Evolutionary conservation across 148 eudicot species (phyloP).

Genomic region (Rhododendron henanense): DNA sequence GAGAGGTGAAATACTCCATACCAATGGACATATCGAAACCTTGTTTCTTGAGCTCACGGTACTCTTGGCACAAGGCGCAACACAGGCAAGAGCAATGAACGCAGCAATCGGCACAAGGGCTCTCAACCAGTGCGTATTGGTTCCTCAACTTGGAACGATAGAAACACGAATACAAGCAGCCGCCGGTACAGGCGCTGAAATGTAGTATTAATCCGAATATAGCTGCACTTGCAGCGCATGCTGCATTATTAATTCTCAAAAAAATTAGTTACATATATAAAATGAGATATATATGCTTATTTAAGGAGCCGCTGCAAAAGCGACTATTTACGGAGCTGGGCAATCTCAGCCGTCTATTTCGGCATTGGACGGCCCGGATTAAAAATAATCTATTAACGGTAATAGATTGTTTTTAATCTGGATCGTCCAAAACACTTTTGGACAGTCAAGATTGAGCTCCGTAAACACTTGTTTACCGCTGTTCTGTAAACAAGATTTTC

Average conservation of each 20-base stretch:
- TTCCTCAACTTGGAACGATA: conserved; percentile 35
- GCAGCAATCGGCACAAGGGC: conserved; percentile 34
- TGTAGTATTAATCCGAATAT: not conserved
- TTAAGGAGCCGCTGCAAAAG: no score
- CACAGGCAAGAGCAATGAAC: conserved; percentile 37
- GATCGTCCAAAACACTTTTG: no score
- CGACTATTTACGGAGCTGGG: no score
- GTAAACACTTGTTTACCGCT: no score
- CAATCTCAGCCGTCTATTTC: no score
- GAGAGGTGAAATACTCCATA: not conserved
- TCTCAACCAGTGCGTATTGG: conserved; percentile 27
- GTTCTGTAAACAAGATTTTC: no score
- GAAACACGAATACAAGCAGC: conserved; percentile 12
- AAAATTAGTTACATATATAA: not conserved
- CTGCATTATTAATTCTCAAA: not conserved
- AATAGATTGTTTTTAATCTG: no score
- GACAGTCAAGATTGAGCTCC: rapidly evolving
- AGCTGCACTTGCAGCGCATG: conserved; percentile 4
- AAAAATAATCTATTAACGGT: no score
- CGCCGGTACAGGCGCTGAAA: not conserved
- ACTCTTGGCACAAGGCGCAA: conserved; percentile 45
- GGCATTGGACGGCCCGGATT: rapidly evolving
- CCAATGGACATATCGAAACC: conserved; percentile 3
- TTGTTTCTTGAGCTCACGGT: conserved; percentile 31
- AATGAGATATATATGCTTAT: no score